These are phyloP conservation scores for Berberis thunbergii DNA, from an alignment of 164 flowering plant species.

Conservation along the genomic window DNA sequence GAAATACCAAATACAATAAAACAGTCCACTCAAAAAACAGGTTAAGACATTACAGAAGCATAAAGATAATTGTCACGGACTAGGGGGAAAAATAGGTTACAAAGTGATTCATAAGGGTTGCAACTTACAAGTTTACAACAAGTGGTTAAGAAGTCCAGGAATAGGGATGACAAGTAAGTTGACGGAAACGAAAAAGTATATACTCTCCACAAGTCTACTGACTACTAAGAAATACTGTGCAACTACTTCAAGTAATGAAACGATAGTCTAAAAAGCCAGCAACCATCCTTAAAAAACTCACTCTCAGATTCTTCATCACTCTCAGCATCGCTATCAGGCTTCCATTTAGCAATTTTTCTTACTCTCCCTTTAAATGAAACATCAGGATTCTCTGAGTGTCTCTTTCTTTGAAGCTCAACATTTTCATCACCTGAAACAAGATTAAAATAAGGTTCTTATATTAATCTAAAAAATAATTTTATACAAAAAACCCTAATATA, in stretches of 20 bases:
- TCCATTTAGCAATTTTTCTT: conserved; percentile 76
- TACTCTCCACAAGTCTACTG: too few relatives aligned
- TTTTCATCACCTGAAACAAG: conserved; percentile 53
- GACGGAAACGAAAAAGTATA: background rate
- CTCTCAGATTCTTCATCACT: conserved; percentile 63
- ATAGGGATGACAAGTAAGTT: background rate
- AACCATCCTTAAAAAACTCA: conserved; percentile 23
- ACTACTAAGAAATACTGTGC: too few relatives aligned
- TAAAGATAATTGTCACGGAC: background rate
- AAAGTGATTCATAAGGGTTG: too few relatives aligned
- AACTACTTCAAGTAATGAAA: background rate
- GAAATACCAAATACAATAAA: background rate
- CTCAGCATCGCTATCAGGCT: conserved; percentile 58
- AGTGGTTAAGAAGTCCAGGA: too few relatives aligned
- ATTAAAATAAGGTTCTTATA: conserved; percentile 4
- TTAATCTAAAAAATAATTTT: background rate
- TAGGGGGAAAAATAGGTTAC: too few relatives aligned
- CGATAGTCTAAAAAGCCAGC: background rate
- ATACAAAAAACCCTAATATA: background rate
- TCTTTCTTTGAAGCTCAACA: conserved; percentile 81
- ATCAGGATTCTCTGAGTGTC: conserved; percentile 72
- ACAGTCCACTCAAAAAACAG: background rate
- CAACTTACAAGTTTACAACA: too few relatives aligned
- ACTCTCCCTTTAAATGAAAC: conserved; percentile 84
- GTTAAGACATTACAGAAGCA: background rate